These are phyloP conservation scores for Fulvia fulva DNA, from an alignment of 2,329 filamentous ascomycete genomes.

Conservation along the genomic window DNA sequence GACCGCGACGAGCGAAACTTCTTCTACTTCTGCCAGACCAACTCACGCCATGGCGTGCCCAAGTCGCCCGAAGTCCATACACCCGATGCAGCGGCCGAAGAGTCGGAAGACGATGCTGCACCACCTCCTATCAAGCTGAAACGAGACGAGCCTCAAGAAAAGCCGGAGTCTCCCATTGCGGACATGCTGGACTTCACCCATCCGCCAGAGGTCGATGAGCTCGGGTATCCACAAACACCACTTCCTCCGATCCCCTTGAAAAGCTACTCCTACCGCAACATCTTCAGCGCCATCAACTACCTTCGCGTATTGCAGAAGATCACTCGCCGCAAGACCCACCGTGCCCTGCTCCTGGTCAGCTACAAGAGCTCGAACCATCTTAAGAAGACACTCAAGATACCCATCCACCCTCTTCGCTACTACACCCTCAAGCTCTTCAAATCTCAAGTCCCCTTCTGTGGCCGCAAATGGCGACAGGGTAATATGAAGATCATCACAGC, in stretches of 20 bases:
- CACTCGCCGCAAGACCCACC: constrained; percentile 91
- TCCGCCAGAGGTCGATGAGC: constrained; percentile 70
- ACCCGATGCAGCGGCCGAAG: constrained; percentile 33
- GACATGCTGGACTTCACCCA: constrained; percentile 30
- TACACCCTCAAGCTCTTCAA: constrained; percentile 99
- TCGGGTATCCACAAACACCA: constrained; percentile 72
- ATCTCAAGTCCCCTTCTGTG: constrained; percentile 95
- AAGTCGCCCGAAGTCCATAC: constrained; percentile 13
- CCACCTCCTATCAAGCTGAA: constrained; percentile 71
- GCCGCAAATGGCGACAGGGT: constrained; percentile 93
- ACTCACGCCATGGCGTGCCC: constrained; percentile 56
- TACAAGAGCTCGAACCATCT: constrained; percentile 94
- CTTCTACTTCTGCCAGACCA: constrained; percentile 80
- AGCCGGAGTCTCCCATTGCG: constrained; percentile 34
- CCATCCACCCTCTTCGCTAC: constrained; percentile 78
- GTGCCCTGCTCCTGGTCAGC: constrained; percentile 86
- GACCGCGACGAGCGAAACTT: constrained; percentile 83
- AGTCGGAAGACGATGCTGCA: constrained; percentile 67
- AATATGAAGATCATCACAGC: constrained; percentile 99
- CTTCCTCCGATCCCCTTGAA: constrained; percentile 75
- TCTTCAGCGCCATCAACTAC: constrained; percentile 93
- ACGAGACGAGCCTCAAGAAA: constrained; percentile 38
- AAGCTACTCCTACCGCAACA: constrained; percentile 86
- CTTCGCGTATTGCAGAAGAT: constrained; percentile 96
- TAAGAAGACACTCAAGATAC: constrained; percentile 85